Percentiles rank a stretch among this genome's conserved stretches.
Conservation (phyloP, 2,329 filamentous ascomycete genomes). For the Diaporthe amygdali region DNA sequence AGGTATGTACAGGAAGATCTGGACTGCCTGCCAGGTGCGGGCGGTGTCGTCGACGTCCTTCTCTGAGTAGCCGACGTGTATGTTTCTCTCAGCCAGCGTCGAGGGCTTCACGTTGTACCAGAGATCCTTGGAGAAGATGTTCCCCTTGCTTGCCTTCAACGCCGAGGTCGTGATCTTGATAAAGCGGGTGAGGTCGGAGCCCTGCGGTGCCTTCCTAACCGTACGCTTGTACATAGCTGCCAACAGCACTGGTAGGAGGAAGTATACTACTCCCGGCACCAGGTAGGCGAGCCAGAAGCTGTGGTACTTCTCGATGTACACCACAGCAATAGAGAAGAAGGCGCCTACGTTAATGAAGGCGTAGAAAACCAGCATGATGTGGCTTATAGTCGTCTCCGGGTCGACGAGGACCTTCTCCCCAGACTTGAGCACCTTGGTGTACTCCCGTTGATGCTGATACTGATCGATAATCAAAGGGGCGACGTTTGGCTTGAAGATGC, state of each 20-base stretch:
- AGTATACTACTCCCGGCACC: constrained; percentile 57
- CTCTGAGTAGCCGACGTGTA: constrained; percentile 66
- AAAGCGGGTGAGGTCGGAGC: constrained; percentile 68
- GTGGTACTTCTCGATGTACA: constrained; percentile 77
- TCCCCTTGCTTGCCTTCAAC: constrained; percentile 55
- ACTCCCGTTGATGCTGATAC: constrained; percentile 44
- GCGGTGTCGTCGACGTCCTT: constrained; percentile 70
- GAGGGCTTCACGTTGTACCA: constrained; percentile 67
- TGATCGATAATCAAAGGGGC: constrained; percentile 50
- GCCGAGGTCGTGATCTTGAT: constrained; percentile 60
- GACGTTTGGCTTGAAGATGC: constrained; percentile 72
- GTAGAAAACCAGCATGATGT: constrained; percentile 59
- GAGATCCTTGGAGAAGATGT: constrained; percentile 59
- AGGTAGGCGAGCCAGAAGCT: constrained; percentile 76
- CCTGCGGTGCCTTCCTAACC: constrained; percentile 60
- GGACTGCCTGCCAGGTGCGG: constrained; percentile 50
- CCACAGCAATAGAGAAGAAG: constrained; percentile 65
- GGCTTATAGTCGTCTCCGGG: constrained; percentile 50
- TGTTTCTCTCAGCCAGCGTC: constrained; percentile 48
- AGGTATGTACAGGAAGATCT: constrained; percentile 47
- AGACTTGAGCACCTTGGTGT: constrained; percentile 45
- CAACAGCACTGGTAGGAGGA: constrained; percentile 63
- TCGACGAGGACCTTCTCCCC: constrained; percentile 53
- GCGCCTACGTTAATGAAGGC: constrained; percentile 72
- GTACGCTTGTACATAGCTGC: constrained; percentile 63